Evolutionary conservation across 805 yeast species (phyloP).

Genomic region (Maudiozyma pseudohumilis): DNA sequence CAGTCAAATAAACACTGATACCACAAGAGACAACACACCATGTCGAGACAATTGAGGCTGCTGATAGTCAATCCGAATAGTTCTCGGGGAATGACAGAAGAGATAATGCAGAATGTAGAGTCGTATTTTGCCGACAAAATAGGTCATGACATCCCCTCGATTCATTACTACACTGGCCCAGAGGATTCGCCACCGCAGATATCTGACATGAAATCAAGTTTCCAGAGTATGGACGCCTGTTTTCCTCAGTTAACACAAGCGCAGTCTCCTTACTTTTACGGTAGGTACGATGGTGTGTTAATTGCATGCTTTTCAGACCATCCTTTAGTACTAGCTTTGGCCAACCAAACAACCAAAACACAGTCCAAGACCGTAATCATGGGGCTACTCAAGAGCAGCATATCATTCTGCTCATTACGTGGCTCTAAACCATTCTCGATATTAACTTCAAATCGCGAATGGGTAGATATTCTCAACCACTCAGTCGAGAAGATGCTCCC

Average conservation of each 20-base stretch:
- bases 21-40: too few species aligned
- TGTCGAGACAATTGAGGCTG: too few species aligned
- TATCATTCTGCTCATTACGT: conserved; percentile 11
- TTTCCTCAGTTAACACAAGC: conserved; percentile 11
- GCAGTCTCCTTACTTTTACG: conserved; percentile 8
- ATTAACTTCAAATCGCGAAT: conserved; percentile 20
- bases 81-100: conserved; percentile 16
- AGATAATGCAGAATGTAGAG: conserved; percentile 9
- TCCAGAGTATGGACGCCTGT: conserved; percentile 14
- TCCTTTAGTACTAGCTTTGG: conserved; percentile 13
- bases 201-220: conserved; percentile 13
- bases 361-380: conserved; percentile 2
- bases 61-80: conserved; percentile 22
- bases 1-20: too few species aligned
- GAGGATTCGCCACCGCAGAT: conserved; percentile 16
- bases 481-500: conserved; percentile 9
- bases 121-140: conserved; percentile 1
- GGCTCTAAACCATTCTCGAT: conserved; percentile 14
- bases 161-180: conserved; percentile 16
- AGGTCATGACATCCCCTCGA: not conserved
- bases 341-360: not conserved
- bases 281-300: conserved; percentile 16
- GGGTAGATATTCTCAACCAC: conserved; percentile 16
- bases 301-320: conserved; percentile 23
- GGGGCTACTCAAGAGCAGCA: conserved; percentile 15